Base-by-base conservation (phyloP, 768 basidiomycete species). In the Leccinum barrowsii region DNA sequence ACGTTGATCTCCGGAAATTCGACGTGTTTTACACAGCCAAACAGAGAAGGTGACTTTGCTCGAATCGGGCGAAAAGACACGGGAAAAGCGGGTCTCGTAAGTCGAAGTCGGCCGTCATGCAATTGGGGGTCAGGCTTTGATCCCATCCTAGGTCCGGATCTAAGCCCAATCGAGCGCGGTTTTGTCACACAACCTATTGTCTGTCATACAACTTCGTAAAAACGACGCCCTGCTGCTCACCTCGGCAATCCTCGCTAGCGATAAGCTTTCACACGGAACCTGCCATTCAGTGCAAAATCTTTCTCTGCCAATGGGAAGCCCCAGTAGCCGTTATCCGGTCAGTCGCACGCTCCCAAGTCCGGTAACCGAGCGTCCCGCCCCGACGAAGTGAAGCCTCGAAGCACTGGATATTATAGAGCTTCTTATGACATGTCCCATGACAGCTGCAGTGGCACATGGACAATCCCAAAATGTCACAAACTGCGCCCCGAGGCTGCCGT, bases 1-100 rank as follows among this genome's bases (percentile, higher is more conserved):
- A 67, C 63, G 62, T 73, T 65, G 71, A 70, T 69, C 60, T 65
- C 61, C 70, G 70, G 71, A 37, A 62, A 61, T 67, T 68, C 52
- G 61, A 63, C 19, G 64, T 54, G 59, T 56, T 62, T 60, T 55
- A 53, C 70, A 70, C 61, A 57, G 62, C 70, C 40, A 58, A 59
- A 60, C 55, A 44, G 44, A 60, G 61, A 61, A 59, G 59, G 42
- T 44, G 42, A 46, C 22, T 17, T 48, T 57, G 13, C 63, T 59
- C n/a, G 48, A 73, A 59, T 52, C 15, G 60, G 68, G 65, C 24
- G 56, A 58, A 60, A 73, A 66, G 65, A 73, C 73, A 73, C 72
- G 73, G 65, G 60, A 73, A 73, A 66, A 65, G 53, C 72, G 73
- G 72, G 58, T 73, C 58, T 57, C 72, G 71, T 73, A 71, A 73